Percentiles rank a stretch among this genome's conserved stretches.
Conservation (phyloP, 306 rosid genomes). For the Cyclanthera cordifolia region DNA sequence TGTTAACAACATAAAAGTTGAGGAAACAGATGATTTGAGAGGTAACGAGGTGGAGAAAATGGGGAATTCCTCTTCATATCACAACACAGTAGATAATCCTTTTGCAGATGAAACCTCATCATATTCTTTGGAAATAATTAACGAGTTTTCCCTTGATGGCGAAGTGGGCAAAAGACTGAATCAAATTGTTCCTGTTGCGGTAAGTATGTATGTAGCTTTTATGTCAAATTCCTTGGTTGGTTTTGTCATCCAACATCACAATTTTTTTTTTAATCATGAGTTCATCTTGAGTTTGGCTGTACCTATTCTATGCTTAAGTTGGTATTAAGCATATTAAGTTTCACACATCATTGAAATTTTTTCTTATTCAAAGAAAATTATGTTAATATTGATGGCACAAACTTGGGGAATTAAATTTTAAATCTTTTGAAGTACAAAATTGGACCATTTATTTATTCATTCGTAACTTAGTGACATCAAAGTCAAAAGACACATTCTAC, state of each 20-base stretch:
- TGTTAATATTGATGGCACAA: not conserved
- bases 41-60: constrained; percentile 21
- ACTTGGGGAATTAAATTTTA: not conserved
- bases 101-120: constrained; percentile 26
- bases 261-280: not conserved
- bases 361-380: no score
- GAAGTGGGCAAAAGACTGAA: constrained; percentile 84
- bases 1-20: constrained; percentile 24
- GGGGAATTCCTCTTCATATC: constrained; percentile 28
- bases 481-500: not conserved
- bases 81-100: constrained; percentile 28
- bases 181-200: constrained; percentile 83
- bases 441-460: not conserved
- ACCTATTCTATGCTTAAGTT: no score
- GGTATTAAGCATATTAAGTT: no score
- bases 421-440: not conserved
- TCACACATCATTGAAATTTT: no score
- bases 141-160: constrained; percentile 71
- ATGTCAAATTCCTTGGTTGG: not conserved
- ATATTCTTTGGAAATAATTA: constrained; percentile 48
- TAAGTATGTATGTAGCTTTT: constrained; percentile 27
- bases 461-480: not conserved
- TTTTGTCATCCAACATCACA: not conserved
- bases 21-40: constrained; percentile 19
- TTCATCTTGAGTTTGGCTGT: not conserved